These are phyloP conservation scores for Glarea lozoyensis DNA, from an alignment of 495 filamentous ascomycete species.

Conservation along the genomic window DNA sequence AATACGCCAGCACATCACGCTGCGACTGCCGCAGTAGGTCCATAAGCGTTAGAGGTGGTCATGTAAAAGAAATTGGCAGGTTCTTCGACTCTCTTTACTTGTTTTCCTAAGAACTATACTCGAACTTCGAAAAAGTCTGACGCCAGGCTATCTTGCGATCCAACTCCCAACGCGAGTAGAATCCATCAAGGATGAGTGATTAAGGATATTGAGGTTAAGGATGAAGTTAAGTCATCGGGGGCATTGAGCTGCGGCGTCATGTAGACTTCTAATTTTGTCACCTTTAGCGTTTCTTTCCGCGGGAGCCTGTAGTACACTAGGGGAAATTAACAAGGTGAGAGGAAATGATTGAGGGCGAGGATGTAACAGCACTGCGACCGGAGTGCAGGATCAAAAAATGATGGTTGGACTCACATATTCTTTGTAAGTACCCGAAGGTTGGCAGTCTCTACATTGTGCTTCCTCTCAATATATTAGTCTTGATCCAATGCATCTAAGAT, in stretches of 20 bases:
- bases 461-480: neutral
- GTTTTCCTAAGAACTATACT: too few relatives aligned
- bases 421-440: slow-evolving; percentile 22
- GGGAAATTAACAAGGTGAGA: slow-evolving; percentile 5
- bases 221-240: slow-evolving; percentile 17
- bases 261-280: slow-evolving; percentile 5
- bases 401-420: neutral
- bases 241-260: slow-evolving; percentile 7
- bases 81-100: slow-evolving; percentile 10
- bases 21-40: too few relatives aligned
- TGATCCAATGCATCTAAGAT: slow-evolving; percentile 1
- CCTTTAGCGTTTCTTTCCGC: slow-evolving; percentile 12
- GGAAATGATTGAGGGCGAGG: slow-evolving; percentile 1
- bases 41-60: too few relatives aligned
- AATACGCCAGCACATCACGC: too few relatives aligned
- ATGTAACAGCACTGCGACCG: neutral
- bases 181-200: slow-evolving; percentile 1
- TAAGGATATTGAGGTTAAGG: slow-evolving; percentile 8
- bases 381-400: neutral
- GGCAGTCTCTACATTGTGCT: slow-evolving; percentile 14
- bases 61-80: too few relatives aligned
- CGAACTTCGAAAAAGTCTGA: too few relatives aligned
- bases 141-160: neutral
- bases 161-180: neutral
- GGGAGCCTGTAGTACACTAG: neutral